Base-by-base conservation (phyloP, 2,329 filamentous ascomycete genomes). In the Trichothecium roseum region DNA sequence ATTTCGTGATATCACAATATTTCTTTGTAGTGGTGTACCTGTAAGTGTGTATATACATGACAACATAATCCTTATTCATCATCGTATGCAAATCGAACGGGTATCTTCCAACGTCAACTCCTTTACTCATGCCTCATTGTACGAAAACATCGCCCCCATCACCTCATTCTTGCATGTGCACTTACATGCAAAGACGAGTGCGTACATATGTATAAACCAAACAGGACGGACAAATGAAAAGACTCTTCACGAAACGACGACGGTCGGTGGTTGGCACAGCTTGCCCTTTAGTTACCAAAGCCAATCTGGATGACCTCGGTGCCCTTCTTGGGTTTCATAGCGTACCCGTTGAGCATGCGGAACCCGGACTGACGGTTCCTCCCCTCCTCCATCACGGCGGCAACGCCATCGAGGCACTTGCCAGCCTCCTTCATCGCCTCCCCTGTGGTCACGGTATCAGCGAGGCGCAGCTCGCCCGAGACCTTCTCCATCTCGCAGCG, bases 401-500 rank as follows among this genome's bases (percentile, higher is more conserved):
- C 66, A 6, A 81, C 69, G 17, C 70, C 71, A 20, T 76, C 71
- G 33, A 81, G 64, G 47, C 68, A 72, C 52, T 71, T 71, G 40
- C 68, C 72, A 7, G 74, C 73, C 57, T 74, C 68, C 36, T 59
- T 56, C 55, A 74, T 66, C 32, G 69, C 64, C 30, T 61, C 54
- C 16, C 69, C 63, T 8, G 69, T 54, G 27, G 64, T 68, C 20
- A 69, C 67, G 4, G 61, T 73, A 46, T 75, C 69, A 4, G 59
- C 60, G 17, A 76, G 63, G 9, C 72, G 57, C 41, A 70, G 57
- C 52, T 85, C 79, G 18, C 84, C 82, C 52, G 85, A 66, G 4
- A 68, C 67, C 57, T 73, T 91, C 65, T 95, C 88, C 62, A 81
- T 74, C 62, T 91, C 84, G 49, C 89, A 72, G 51, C 86, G 84